Base-by-base conservation (phyloP, 1,284 basidiomycete species). In the Coniferiporia weirii region DNA sequence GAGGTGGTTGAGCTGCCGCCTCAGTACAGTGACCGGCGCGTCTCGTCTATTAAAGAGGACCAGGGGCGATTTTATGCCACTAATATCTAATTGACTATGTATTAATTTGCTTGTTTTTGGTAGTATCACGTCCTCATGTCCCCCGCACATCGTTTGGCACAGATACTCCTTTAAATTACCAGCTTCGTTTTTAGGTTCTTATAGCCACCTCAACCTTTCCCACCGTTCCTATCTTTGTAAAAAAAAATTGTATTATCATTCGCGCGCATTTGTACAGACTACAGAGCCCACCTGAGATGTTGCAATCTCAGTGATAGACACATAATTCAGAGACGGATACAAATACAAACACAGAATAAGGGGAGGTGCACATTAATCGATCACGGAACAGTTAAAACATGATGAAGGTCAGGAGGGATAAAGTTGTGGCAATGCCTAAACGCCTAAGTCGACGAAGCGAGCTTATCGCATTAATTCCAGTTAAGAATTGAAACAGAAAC, bases 1-100 rank as follows among this genome's bases (percentile, higher is more conserved):
- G 87, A 79, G 8, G 72, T 89, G 20, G 76, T 91, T 15, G 89
- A 91, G 69, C 76, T 90, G 4, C 89, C 89, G 15, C 89, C 89
- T 17, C 82, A 84, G 70, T 91, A 91, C 67, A 78, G 77, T 50
- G 85, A 80, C 64, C 73, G 77, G 54, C 76, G 77, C 36, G 67
- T 40, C 9, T 40, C 38, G 38, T 40, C 38, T 15, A 10, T 40
- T 15, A 40, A 40, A 40, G 38, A 12, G 38, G 38, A 40, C 2
- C 27, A 5, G 27, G 27, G 27, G 27, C 27, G 5, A 27, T 27
- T 27, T 27, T 5, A 27, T 27, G 27, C 27, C 27, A 5, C 38
- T 40, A 40, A 15, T 40, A 15, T 10, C 38, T 40, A 15, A 40
- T 12, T 10, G 38, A n/a, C 54, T 15, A 22, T 22, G 5, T 38